Conservation (phyloP, 768 basidiomycete genomes). For the Hygrophorus russula region DNA sequence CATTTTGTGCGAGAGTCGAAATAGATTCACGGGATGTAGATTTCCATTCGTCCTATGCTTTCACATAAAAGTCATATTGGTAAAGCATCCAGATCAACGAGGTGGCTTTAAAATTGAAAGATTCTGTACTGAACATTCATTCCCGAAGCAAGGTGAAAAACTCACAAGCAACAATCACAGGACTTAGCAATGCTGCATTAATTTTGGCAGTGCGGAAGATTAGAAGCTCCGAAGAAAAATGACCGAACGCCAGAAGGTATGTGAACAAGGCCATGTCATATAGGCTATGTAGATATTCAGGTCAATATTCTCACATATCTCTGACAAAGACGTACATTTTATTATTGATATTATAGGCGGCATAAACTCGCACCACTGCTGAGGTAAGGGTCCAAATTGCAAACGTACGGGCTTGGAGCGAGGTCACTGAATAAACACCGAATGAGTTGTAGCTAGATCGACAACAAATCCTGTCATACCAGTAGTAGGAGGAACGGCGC, state of each 20-base stretch:
- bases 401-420: constrained; percentile 82
- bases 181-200: constrained; percentile 49
- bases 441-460: background rate
- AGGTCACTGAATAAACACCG: constrained; percentile 50
- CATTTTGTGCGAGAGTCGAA: too few species aligned
- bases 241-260: constrained; percentile 83
- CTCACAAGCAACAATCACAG: constrained; percentile 82
- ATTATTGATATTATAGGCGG: constrained; percentile 80
- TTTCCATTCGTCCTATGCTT: constrained; percentile 10
- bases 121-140: background rate
- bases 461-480: constrained; percentile 17
- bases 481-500: constrained; percentile 25
- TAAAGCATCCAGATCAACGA: constrained; percentile 79
- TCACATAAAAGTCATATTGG: constrained; percentile 76
- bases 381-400: constrained; percentile 86
- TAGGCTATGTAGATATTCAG: constrained; percentile 37
- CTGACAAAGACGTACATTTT: constrained; percentile 48
- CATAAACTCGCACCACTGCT: constrained; percentile 73
- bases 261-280: constrained; percentile 85
- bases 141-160: constrained; percentile 8
- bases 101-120: constrained; percentile 29
- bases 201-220: constrained; percentile 70
- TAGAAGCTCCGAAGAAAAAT: constrained; percentile 80
- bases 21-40: too few species aligned
- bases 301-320: constrained; percentile 5